Evolutionary conservation across 805 yeast species (phyloP).

Genomic region (Candida anglica): DNA sequence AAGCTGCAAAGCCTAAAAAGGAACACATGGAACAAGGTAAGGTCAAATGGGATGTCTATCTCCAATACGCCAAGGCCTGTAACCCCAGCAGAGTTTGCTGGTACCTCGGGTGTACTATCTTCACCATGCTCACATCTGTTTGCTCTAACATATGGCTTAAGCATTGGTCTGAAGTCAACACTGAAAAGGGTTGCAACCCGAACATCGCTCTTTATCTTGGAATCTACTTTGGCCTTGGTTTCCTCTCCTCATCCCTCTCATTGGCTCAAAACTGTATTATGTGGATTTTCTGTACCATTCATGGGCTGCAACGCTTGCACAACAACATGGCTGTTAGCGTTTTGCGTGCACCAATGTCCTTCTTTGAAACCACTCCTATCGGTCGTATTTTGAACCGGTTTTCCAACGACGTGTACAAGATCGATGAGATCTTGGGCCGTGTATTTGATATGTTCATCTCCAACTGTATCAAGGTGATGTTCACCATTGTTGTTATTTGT

Average conservation of each 20-base stretch:
- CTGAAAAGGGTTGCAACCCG: conserved; percentile 67
- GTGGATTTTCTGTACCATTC: conserved; percentile 80
- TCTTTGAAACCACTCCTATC: conserved; percentile 93
- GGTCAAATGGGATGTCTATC: conserved; percentile 84
- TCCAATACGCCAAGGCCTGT: conserved; percentile 84
- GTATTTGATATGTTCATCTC: conserved; percentile 66
- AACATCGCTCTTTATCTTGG: conserved; percentile 65
- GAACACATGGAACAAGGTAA: conserved; percentile 92
- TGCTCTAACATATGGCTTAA: conserved; percentile 87
- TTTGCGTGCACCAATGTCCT: conserved; percentile 88
- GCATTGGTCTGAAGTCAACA: conserved; percentile 93
- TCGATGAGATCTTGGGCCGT: conserved; percentile 75
- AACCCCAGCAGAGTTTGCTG: conserved; percentile 60
- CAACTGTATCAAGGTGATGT: conserved; percentile 58
- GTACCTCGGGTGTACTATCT: conserved; percentile 52
- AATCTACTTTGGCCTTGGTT: conserved; percentile 71
- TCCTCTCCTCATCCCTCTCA: conserved; percentile 56
- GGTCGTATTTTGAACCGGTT: conserved; percentile 90
- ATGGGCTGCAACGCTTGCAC: conserved; percentile 76
- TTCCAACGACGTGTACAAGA: conserved; percentile 84
- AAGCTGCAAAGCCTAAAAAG: conserved; percentile 31
- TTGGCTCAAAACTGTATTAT: conserved; percentile 65
- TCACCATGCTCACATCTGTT: conserved; percentile 60
- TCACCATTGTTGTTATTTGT: conserved; percentile 80
- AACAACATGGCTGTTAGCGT: conserved; percentile 68